A percentile compares a stretch with the other conserved stretches of the same genome.
These are phyloP conservation scores for Spinellus fusiger DNA, from an alignment of 192 early-diverging fungal species.

Conservation along the genomic window DNA sequence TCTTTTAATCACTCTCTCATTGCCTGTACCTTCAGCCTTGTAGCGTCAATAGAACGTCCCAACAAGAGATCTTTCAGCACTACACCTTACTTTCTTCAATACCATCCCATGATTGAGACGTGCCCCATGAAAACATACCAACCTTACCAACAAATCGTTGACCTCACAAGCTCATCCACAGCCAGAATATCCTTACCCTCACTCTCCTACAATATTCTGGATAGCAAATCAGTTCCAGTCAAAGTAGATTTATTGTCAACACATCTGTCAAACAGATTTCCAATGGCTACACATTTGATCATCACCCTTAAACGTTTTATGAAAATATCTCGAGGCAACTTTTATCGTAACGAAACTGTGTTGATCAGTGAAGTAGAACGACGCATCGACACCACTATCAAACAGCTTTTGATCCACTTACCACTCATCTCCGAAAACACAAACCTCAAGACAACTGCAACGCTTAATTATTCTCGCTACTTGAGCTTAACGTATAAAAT, in stretches of 20 bases:
- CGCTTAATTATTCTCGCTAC: background rate
- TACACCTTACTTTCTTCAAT: background rate
- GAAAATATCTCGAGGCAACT: background rate
- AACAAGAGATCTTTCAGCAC: constrained; percentile 16
- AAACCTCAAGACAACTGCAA: background rate
- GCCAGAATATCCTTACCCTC: background rate
- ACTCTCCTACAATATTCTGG: background rate
- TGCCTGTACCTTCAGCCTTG: constrained; percentile 1
- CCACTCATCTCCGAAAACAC: background rate
- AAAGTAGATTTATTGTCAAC: background rate
- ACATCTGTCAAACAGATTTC: background rate
- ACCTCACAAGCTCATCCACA: background rate
- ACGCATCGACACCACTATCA: background rate
- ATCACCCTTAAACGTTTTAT: background rate
- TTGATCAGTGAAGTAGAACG: background rate
- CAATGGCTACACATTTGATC: background rate
- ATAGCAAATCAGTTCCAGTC: background rate
- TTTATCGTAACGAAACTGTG: background rate
- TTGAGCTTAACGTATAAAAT: constrained; percentile 1
- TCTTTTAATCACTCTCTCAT: constrained; percentile 12
- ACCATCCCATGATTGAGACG: constrained; percentile 4
- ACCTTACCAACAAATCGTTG: background rate
- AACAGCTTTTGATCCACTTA: background rate
- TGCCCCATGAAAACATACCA: background rate
- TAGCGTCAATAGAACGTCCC: constrained; percentile 12